phyloP scores from a whole-genome alignment of 2,329 filamentous ascomycete genomes.

The Stachybotrys chlorohalonatus region DNA sequence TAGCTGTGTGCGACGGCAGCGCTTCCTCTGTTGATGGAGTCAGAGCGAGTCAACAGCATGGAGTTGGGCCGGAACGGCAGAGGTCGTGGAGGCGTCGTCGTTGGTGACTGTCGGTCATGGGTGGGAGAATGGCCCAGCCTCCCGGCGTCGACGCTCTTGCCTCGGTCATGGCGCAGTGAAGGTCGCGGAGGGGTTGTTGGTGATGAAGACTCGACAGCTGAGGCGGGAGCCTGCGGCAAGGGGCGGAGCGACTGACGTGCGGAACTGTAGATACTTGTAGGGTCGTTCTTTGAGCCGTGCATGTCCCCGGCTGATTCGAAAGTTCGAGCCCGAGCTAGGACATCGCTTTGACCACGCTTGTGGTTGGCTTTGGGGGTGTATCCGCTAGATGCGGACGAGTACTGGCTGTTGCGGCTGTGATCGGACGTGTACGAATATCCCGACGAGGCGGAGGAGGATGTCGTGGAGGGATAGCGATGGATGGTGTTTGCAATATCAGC shows the following conservation, averaged over 20 bases:
- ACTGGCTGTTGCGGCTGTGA: constrained; percentile 49
- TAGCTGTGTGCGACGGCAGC: constrained; percentile 17
- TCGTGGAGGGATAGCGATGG: constrained; percentile 58
- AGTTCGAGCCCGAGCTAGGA: constrained; percentile 42
- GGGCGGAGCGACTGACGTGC: constrained; percentile 71
- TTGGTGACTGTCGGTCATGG: constrained; percentile 29
- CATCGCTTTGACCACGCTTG: constrained; percentile 70
- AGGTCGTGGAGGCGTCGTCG: constrained; percentile 32
- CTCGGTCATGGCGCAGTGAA: constrained; percentile 39
- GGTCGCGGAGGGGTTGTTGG: constrained; percentile 17
- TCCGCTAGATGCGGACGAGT: constrained; percentile 60
- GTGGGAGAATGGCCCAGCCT: constrained; percentile 39
- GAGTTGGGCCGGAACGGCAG: constrained; percentile 46
- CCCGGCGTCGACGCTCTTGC: constrained; percentile 56
- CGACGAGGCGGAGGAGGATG: constrained; percentile 63
- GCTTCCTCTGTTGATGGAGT: constrained; percentile 34
- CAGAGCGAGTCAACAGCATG: constrained; percentile 50
- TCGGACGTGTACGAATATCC: constrained; percentile 54
- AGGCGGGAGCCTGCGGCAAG: constrained; percentile 55
- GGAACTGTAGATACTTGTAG: constrained; percentile 61
- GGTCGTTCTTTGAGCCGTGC: constrained; percentile 31
- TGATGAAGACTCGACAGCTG: constrained; percentile 29
- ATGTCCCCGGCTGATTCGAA: constrained; percentile 32
- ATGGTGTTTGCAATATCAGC: constrained; percentile 37
- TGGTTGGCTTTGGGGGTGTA: constrained; percentile 44